Conservation (phyloP, 2,329 filamentous ascomycete genomes). For the Dactylellina parvicollis region DNA sequence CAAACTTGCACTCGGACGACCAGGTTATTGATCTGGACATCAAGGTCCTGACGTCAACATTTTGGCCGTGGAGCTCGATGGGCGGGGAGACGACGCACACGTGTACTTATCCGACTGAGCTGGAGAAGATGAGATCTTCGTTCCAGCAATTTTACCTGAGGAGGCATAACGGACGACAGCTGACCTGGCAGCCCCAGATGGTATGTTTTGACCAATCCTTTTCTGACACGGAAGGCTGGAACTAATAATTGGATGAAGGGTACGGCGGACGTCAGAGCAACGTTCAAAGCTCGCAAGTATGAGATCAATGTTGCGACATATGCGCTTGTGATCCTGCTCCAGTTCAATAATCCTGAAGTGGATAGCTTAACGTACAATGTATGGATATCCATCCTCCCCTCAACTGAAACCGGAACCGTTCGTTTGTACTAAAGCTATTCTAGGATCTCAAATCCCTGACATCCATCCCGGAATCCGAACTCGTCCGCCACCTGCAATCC, state of each 20-base stretch:
- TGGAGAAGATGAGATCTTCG: slow-evolving; percentile 79
- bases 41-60: slow-evolving; percentile 88
- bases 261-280: slow-evolving; percentile 84
- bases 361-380: slow-evolving; percentile 33
- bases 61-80: slow-evolving; percentile 93
- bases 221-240: background rate
- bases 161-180: slow-evolving; percentile 84
- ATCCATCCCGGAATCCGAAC: slow-evolving; percentile 70
- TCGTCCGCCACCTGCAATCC: slow-evolving; percentile 72
- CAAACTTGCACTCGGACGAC: slow-evolving; percentile 67
- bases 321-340: slow-evolving; percentile 85
- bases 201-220: slow-evolving; percentile 4
- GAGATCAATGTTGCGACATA: slow-evolving; percentile 93
- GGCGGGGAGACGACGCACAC: slow-evolving; percentile 68
- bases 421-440: slow-evolving; percentile 8
- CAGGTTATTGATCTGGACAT: slow-evolving; percentile 81
- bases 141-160: slow-evolving; percentile 89
- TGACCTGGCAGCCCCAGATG: slow-evolving; percentile 82
- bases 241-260: slow-evolving; percentile 49
- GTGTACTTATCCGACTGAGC: slow-evolving; percentile 79
- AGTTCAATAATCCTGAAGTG: slow-evolving; percentile 79
- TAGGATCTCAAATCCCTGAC: slow-evolving; percentile 72
- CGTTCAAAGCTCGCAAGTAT: slow-evolving; percentile 79
- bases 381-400: too few species aligned
- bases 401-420: too few species aligned